phyloP scores from a whole-genome alignment of 192 early-diverging fungal genomes.

The Glomus cerebriforme region DNA sequence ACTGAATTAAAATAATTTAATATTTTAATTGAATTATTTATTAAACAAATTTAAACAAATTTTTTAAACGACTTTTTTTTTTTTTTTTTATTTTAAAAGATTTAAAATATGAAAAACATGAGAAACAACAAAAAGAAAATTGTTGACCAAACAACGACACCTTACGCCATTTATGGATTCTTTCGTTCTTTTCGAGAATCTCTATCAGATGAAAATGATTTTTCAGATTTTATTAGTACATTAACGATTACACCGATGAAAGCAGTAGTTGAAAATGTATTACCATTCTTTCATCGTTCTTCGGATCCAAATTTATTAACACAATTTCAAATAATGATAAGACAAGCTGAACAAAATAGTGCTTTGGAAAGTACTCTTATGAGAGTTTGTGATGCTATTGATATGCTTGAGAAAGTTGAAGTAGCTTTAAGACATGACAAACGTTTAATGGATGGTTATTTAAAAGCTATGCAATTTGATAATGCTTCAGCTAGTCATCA shows the following conservation, averaged over 20 bases:
- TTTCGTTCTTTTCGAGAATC: conserved; percentile 41
- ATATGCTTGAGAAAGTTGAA: conserved; percentile 38
- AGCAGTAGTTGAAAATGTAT: conserved; percentile 37
- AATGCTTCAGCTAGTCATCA: conserved; percentile 45
- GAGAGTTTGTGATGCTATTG: conserved; percentile 25
- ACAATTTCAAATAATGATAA: conserved; percentile 43
- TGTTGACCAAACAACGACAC: conserved; percentile 31
- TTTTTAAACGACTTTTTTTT: not conserved
- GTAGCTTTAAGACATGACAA: conserved; percentile 33
- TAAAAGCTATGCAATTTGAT: conserved; percentile 46
- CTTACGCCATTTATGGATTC: conserved; percentile 41
- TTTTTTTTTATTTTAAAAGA: not conserved
- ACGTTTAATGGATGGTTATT: conserved; percentile 40
- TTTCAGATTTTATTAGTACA: conserved; percentile 41
- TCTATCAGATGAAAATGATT: conserved; percentile 45
- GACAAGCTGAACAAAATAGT: conserved; percentile 35
- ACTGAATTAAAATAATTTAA: too few relatives aligned
- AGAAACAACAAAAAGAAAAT: not conserved
- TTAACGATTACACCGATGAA: conserved; percentile 40
- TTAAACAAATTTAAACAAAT: too few relatives aligned
- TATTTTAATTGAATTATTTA: too few relatives aligned
- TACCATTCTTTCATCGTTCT: conserved; percentile 43
- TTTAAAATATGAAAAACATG: not conserved
- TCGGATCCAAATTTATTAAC: conserved; percentile 38
- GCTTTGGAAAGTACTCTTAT: conserved; percentile 19